Percentiles rank a stretch among this genome's conserved stretches.
Conservation (phyloP, 345 rosid genomes). For the Nasturtium officinale region DNA sequence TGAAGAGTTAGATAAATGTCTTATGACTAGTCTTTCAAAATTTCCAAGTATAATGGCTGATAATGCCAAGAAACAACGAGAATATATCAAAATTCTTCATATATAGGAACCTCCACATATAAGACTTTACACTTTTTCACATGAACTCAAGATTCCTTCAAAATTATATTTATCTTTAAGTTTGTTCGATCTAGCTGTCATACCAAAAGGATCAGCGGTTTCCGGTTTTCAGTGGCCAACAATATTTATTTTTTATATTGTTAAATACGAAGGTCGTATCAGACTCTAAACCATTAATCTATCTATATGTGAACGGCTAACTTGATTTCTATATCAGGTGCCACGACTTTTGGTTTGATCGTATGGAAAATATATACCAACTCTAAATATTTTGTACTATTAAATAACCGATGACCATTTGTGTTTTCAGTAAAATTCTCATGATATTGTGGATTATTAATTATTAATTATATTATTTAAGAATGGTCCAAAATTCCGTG, state of each 20-base stretch:
- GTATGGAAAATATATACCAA: neutral
- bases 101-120: neutral
- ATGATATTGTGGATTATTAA: slow-evolving; percentile 9
- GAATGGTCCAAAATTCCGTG: slow-evolving; percentile 37
- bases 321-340: neutral
- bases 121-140: neutral
- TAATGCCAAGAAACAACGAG: neutral
- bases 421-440: neutral
- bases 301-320: neutral
- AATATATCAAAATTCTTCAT: neutral
- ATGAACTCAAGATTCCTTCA: neutral
- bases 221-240: neutral
- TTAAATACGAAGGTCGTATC: neutral
- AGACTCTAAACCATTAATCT: neutral
- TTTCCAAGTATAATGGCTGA: neutral
- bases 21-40: neutral
- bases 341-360: neutral
- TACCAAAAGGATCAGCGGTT: neutral
- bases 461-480: slow-evolving; percentile 17
- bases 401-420: neutral
- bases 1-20: neutral
- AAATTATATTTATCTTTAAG: neutral
- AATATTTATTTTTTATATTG: neutral
- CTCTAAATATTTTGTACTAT: neutral
- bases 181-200: neutral